phyloP scores from a whole-genome alignment of 148 eudicot genomes.

The Dianthus caryophyllus region DNA sequence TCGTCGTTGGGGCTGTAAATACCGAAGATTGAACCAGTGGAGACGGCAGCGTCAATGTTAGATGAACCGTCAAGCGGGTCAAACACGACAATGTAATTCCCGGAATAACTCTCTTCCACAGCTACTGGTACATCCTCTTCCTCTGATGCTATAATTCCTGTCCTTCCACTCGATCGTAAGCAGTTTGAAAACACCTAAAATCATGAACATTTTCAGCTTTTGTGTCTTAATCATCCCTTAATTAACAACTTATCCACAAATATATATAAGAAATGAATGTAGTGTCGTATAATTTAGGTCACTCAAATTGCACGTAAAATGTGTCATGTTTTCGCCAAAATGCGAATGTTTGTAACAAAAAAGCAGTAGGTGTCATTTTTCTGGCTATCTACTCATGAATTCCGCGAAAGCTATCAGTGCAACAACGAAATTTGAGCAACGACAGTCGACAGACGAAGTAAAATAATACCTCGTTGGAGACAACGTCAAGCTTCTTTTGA shows the following conservation, averaged over 20 bases:
- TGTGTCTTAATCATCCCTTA: too few species aligned
- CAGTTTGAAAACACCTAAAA: conserved; percentile 86
- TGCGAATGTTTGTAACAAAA: too few species aligned
- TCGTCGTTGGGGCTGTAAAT: conserved; percentile 98
- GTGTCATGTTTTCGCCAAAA: too few species aligned
- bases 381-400: too few species aligned
- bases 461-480: conserved; percentile 95
- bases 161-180: conserved; percentile 90
- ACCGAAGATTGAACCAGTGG: conserved; percentile 95
- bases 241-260: too few species aligned
- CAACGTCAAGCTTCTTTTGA: conserved; percentile 97
- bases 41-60: conserved; percentile 97
- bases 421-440: too few species aligned
- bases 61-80: conserved; percentile 99
- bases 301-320: too few species aligned
- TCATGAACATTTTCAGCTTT: not conserved
- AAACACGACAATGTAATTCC: conserved; percentile 95
- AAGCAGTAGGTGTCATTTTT: too few species aligned
- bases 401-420: too few species aligned
- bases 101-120: conserved; percentile 97
- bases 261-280: too few species aligned
- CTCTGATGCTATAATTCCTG: conserved; percentile 97
- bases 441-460: too few species aligned
- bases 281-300: too few species aligned
- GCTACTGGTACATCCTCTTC: conserved; percentile 99